Conservation (phyloP, 768 basidiomycete species). For the Suillus americanus region DNA sequence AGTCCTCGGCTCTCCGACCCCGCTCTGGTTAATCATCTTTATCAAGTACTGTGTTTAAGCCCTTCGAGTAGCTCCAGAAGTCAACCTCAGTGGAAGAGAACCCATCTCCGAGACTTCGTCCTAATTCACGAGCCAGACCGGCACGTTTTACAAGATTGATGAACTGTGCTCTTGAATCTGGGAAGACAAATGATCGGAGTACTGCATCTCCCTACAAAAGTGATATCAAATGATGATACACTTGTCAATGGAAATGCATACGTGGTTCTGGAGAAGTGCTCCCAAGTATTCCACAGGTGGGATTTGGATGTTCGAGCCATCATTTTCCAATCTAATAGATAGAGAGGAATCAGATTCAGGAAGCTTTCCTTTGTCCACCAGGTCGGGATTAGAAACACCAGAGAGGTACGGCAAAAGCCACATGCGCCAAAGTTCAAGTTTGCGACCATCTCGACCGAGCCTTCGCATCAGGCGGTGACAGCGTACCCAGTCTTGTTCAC, state of each 20-base stretch:
- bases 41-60: slow-evolving; percentile 8
- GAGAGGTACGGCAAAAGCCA: slow-evolving; percentile 56
- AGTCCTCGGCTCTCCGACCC: neutral
- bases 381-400: slow-evolving; percentile 8
- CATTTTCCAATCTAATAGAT: slow-evolving; percentile 10
- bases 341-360: slow-evolving; percentile 40
- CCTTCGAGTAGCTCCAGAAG: slow-evolving; percentile 65
- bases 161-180: slow-evolving; percentile 72
- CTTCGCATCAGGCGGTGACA: slow-evolving; percentile 52
- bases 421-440: slow-evolving; percentile 70
- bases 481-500: slow-evolving; percentile 60
- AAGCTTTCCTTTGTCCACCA: slow-evolving; percentile 42
- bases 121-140: slow-evolving; percentile 38
- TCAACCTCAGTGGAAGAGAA: slow-evolving; percentile 46
- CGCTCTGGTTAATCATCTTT: neutral
- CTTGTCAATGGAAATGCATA: slow-evolving; percentile 35
- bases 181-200: slow-evolving; percentile 63
- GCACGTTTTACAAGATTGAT: slow-evolving; percentile 51
- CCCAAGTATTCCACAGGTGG: slow-evolving; percentile 45
- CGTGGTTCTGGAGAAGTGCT: slow-evolving; percentile 57
- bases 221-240: slow-evolving; percentile 12
- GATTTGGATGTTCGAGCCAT: slow-evolving; percentile 3
- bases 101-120: slow-evolving; percentile 20
- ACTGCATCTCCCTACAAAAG: slow-evolving; percentile 51
- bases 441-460: slow-evolving; percentile 66